phyloP scores from a whole-genome alignment of 106 monocot genomes.

The Dioscorea alata region DNA sequence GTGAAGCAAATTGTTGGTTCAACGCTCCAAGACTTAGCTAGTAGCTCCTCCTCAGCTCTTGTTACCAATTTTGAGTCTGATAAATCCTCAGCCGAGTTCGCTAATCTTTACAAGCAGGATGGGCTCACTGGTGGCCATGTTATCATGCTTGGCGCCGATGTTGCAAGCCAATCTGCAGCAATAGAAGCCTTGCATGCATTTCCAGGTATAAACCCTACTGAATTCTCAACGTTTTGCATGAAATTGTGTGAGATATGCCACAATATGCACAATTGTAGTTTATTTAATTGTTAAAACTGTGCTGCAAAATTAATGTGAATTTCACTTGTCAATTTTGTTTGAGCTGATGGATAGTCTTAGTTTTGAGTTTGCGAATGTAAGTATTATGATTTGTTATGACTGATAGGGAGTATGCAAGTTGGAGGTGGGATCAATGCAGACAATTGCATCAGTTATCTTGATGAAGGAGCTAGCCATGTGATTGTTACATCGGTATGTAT shows the following conservation, averaged over 20 bases:
- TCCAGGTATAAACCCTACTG: constrained; percentile 33
- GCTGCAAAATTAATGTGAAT: not conserved
- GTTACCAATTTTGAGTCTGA: constrained; percentile 90
- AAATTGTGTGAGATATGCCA: not conserved
- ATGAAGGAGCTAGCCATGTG: constrained; percentile 93
- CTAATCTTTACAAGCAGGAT: constrained; percentile 62
- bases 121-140: constrained; percentile 78
- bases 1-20: constrained; percentile 96
- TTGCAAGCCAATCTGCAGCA: constrained; percentile 50
- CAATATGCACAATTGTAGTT: not conserved
- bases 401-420: constrained; percentile 89
- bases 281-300: not conserved
- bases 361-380: not conserved
- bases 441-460: constrained; percentile 63
- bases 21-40: constrained; percentile 53
- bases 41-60: constrained; percentile 24
- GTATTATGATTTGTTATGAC: not conserved
- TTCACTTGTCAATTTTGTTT: too few relatives aligned
- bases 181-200: constrained; percentile 68
- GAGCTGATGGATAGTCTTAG: too few relatives aligned
- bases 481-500: constrained; percentile 89
- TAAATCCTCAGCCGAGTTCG: constrained; percentile 58
- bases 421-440: constrained; percentile 90
- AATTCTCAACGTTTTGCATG: not conserved
- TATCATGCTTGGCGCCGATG: constrained; percentile 85